Evolutionary conservation across 306 rosid species (phyloP).

Genomic region (Gastrolobium villosum): DNA sequence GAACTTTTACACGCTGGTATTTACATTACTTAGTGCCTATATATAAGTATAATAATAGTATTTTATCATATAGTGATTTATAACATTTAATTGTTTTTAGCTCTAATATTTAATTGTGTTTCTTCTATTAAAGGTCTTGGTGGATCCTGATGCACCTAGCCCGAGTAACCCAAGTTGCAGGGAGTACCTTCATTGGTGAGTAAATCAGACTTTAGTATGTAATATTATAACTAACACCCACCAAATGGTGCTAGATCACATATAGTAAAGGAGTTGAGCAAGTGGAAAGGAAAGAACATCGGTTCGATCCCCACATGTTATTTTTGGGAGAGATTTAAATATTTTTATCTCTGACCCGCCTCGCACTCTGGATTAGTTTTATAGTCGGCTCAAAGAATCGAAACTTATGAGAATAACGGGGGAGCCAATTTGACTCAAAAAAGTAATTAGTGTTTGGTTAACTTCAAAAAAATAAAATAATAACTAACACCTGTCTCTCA

Average conservation of each 20-base stretch:
- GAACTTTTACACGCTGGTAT: conserved; percentile 52
- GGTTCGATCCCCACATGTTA: too few species aligned
- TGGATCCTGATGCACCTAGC: conserved; percentile 60
- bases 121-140: conserved; percentile 36
- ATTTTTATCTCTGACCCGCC: too few species aligned
- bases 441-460: too few species aligned
- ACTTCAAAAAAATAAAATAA: neutral
- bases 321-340: too few species aligned
- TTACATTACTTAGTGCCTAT: neutral
- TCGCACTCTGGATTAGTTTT: too few species aligned
- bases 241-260: neutral
- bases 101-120: neutral
- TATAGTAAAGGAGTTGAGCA: too few species aligned
- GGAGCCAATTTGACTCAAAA: too few species aligned
- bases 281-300: too few species aligned
- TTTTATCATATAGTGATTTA: neutral
- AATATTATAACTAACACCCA: neutral
- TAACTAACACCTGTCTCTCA: conserved; percentile 14
- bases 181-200: conserved; percentile 62
- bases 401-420: too few species aligned
- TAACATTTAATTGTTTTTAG: too few species aligned
- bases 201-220: neutral
- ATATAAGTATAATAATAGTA: neutral
- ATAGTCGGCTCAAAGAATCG: too few species aligned
- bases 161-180: conserved; percentile 55